Evolutionary conservation across 345 rosid species (phyloP).

Genomic region (Populus tremula): DNA sequence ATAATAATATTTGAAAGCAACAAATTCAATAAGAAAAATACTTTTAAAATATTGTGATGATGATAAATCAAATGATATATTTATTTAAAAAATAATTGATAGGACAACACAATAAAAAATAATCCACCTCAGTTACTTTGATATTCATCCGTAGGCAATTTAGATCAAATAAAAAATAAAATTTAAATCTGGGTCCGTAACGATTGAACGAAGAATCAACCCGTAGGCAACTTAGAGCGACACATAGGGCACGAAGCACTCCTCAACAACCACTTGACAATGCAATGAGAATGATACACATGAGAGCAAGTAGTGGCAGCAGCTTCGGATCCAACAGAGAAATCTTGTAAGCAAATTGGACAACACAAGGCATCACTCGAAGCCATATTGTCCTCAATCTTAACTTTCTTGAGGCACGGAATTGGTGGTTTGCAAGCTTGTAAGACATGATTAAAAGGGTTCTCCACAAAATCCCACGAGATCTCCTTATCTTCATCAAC

Average conservation of each 20-base stretch:
- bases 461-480: not conserved
- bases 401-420: not conserved
- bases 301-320: not conserved
- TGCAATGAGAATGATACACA: slow-evolving; percentile 14
- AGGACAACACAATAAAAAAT: too few species aligned
- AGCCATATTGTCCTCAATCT: not conserved
- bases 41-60: too few species aligned
- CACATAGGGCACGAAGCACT: slow-evolving; percentile 5
- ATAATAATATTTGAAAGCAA: too few species aligned
- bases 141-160: too few species aligned
- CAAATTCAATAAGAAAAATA: too few species aligned
- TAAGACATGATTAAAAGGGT: not conserved
- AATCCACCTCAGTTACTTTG: too few species aligned
- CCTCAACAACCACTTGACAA: not conserved
- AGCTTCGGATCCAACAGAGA: not conserved
- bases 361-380: not conserved
- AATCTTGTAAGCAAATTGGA: slow-evolving; percentile 14
- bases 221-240: not conserved
- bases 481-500: not conserved
- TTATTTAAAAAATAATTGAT: too few species aligned
- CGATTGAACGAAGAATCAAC: not conserved
- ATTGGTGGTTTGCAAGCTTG: not conserved
- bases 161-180: too few species aligned
- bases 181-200: not conserved
- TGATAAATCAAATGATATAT: too few species aligned